A percentile compares a stretch with the other conserved stretches of the same genome.
Evolutionary conservation across 441 rosid species (phyloP).

Genomic region (Pelargonium myrrhifolium): DNA sequence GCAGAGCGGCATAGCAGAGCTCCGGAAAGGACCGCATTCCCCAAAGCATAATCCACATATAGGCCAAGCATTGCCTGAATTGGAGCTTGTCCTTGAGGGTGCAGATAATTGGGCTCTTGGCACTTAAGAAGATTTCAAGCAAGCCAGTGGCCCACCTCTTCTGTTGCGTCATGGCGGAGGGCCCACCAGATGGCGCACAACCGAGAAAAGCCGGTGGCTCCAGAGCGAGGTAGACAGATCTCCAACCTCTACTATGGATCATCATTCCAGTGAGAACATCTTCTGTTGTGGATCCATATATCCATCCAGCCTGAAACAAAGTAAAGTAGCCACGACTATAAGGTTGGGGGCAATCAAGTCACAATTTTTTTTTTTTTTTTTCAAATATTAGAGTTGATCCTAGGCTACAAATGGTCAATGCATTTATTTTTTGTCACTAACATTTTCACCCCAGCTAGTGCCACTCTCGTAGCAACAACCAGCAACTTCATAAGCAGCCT

Average conservation of each 20-base stretch:
- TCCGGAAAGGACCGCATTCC: conserved; percentile 33
- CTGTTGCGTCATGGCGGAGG: conserved; percentile 34
- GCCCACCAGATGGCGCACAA: conserved; percentile 30
- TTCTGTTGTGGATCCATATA: conserved; percentile 42
- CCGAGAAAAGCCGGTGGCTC: conserved; percentile 39
- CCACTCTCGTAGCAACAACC: conserved; percentile 36
- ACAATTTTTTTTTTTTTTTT: no score
- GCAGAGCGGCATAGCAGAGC: conserved; percentile 34
- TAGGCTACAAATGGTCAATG: not conserved
- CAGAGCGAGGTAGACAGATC: conserved; percentile 14
- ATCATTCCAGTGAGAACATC: conserved; percentile 38
- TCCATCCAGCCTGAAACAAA: conserved; percentile 36
- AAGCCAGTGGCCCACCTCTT: conserved; percentile 50
- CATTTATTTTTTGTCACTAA: conserved; percentile 12
- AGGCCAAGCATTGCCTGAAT: conserved; percentile 30
- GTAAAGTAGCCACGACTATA: not conserved
- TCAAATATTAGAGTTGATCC: no score
- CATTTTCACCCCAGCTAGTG: conserved; percentile 50
- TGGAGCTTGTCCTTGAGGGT: conserved; percentile 22
- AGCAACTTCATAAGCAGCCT: conserved; percentile 36
- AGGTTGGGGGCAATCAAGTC: no score
- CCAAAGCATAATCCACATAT: conserved; percentile 26
- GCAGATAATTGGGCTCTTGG: conserved; percentile 21
- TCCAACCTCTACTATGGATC: conserved; percentile 64
- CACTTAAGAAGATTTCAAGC: conserved; percentile 31